These are phyloP conservation scores for Elaeis guineensis DNA, from an alignment of 176 grass and related monocot species.

Conservation along the genomic window DNA sequence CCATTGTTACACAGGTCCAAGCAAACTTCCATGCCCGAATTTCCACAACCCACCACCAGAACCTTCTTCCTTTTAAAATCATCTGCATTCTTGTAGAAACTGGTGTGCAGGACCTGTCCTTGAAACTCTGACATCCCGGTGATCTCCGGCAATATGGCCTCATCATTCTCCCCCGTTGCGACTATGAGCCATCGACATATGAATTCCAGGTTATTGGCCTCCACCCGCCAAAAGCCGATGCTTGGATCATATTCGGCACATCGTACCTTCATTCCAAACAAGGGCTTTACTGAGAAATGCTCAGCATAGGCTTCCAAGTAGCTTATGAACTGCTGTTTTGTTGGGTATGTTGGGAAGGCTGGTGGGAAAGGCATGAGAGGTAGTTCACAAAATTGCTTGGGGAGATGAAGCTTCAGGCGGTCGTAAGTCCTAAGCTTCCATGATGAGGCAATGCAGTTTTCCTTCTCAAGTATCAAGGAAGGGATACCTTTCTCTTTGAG, in stretches of 20 bases:
- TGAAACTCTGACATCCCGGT: slow-evolving; percentile 27
- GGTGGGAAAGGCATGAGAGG: slow-evolving; percentile 53
- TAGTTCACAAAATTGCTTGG: slow-evolving; percentile 61
- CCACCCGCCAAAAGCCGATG: slow-evolving; percentile 61
- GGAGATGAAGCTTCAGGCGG: slow-evolving; percentile 71
- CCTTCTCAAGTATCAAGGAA: slow-evolving; percentile 67
- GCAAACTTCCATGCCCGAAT: slow-evolving; percentile 96
- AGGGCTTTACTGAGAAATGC: slow-evolving; percentile 44
- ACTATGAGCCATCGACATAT: slow-evolving; percentile 73
- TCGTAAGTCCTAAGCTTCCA: slow-evolving; percentile 80
- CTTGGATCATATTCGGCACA: slow-evolving; percentile 37
- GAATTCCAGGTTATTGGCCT: slow-evolving; percentile 35
- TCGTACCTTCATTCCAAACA: slow-evolving; percentile 36
- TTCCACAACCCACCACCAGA: slow-evolving; percentile 79
- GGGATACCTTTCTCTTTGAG: slow-evolving; percentile 55
- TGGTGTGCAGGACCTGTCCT: slow-evolving; percentile 48
- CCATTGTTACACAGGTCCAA: slow-evolving; percentile 84
- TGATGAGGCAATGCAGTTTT: slow-evolving; percentile 53
- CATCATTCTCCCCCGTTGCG: slow-evolving; percentile 79
- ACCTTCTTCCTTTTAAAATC: slow-evolving; percentile 65
- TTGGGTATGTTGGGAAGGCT: slow-evolving; percentile 61
- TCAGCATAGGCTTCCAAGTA: slow-evolving; percentile 68
- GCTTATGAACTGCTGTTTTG: slow-evolving; percentile 66
- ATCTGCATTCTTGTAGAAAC: slow-evolving; percentile 58
- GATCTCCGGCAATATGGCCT: slow-evolving; percentile 44